Percentiles rank a stretch among this genome's conserved stretches.
These are phyloP conservation scores for Phytophthora vignae DNA, from an alignment of 352 stramenopile species.

Conservation along the genomic window DNA sequence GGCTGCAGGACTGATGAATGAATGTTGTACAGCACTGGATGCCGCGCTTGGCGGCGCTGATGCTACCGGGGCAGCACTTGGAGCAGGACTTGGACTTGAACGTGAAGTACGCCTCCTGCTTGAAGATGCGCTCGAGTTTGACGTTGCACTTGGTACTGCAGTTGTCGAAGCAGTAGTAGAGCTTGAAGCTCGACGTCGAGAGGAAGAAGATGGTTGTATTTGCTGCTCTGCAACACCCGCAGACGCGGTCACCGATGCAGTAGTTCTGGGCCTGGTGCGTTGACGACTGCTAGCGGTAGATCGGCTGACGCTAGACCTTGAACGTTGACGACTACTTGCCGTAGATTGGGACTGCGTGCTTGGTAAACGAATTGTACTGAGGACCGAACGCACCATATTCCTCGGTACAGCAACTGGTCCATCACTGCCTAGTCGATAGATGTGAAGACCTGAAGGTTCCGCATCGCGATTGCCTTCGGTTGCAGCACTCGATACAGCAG, in stretches of 20 bases:
- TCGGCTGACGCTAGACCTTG: not conserved
- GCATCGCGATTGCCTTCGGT: not conserved
- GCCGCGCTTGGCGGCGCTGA: conserved; percentile 5
- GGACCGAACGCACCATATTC: conserved; percentile 21
- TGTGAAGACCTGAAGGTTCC: conserved; percentile 4
- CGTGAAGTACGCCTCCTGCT: not conserved
- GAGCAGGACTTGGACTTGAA: not conserved
- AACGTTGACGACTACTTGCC: not conserved
- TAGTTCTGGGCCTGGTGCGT: conserved; percentile 8
- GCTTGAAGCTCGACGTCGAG: conserved; percentile 8
- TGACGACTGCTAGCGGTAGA: conserved; percentile 2
- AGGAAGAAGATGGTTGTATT: not conserved
- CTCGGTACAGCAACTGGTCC: conserved; percentile 4
- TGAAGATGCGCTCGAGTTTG: not conserved
- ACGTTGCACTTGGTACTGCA: conserved; percentile 6
- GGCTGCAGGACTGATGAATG: not conserved
- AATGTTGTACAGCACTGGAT: not conserved
- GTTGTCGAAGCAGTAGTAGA: conserved; percentile 1
- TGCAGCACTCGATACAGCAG: not conserved
- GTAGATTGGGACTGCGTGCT: conserved; percentile 10
- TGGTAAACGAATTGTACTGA: conserved; percentile 16
- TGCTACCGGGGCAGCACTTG: conserved; percentile 4
- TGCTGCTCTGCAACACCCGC: not conserved
- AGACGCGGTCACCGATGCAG: not conserved
- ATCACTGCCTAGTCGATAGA: conserved; percentile 7